Conservation (phyloP, 1,139 yeast species). For the Nakaseomyces sp. region DNA sequence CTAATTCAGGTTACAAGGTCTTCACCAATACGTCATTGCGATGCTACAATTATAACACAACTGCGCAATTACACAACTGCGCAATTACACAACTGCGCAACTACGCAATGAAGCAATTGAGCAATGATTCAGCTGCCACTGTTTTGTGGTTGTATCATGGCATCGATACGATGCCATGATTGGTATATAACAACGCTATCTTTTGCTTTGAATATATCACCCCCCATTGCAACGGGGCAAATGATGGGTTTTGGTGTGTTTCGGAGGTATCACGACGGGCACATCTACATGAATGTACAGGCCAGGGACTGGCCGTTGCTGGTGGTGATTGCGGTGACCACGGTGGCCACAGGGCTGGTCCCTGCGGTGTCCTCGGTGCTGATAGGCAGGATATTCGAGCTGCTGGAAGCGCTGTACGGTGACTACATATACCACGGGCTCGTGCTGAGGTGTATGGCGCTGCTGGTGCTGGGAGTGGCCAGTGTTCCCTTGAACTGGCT, state of each 20-base stretch:
- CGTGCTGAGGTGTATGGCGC: conserved; percentile 42
- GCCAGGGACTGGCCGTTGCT: conserved; percentile 24
- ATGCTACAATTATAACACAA: too few species aligned
- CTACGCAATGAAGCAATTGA: too few species aligned
- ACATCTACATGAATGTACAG: conserved; percentile 12
- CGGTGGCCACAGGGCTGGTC: conserved; percentile 41
- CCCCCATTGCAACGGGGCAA: too few species aligned
- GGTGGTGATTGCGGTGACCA: conserved; percentile 21
- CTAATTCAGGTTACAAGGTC: too few species aligned
- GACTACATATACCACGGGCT: conserved; percentile 33
- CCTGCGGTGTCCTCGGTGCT: conserved; percentile 59
- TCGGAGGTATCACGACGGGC: neutral
- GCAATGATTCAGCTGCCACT: too few species aligned
- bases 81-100: too few species aligned
- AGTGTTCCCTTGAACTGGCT: conserved; percentile 46
- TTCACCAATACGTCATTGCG: too few species aligned
- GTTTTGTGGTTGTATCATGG: too few species aligned
- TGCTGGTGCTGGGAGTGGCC: conserved; percentile 51
- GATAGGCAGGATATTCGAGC: conserved; percentile 55
- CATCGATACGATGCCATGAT: too few species aligned
- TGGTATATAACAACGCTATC: too few species aligned
- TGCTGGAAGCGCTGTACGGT: conserved; percentile 33
- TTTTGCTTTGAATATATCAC: too few species aligned
- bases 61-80: too few species aligned
- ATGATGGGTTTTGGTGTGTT: neutral